phyloP scores from a whole-genome alignment of 306 rosid genomes.

The Pueraria montana region DNA sequence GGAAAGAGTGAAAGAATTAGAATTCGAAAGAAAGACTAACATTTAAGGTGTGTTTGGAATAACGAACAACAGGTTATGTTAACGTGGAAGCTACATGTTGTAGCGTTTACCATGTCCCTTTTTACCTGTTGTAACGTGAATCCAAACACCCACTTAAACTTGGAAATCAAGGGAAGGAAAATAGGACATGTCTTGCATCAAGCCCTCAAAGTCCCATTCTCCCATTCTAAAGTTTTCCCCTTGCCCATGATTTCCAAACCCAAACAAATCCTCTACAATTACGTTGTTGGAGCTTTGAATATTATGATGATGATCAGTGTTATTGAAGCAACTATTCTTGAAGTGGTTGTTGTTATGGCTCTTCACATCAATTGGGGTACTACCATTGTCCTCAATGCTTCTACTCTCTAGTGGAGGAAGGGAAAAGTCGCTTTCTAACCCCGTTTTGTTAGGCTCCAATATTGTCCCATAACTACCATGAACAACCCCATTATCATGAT shows the following conservation, averaged over 20 bases:
- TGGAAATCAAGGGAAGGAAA: conserved; percentile 83
- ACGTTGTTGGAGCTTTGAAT: conserved; percentile 50
- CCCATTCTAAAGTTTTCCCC: conserved; percentile 77
- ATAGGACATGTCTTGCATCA: conserved; percentile 85
- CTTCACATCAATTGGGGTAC: conserved; percentile 50
- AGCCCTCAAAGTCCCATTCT: conserved; percentile 91
- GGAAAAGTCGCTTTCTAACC: conserved; percentile 61
- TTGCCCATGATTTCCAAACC: conserved; percentile 60
- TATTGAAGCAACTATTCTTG: conserved; percentile 69
- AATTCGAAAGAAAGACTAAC: neutral
- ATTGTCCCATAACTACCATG: conserved; percentile 58
- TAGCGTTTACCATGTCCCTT: too few relatives aligned
- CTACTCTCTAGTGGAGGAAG: conserved; percentile 74
- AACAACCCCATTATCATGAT: conserved; percentile 39
- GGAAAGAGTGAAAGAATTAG: neutral
- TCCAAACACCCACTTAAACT: conserved; percentile 39
- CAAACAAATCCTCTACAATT: conserved; percentile 63
- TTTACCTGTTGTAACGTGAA: neutral
- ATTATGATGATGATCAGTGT: conserved; percentile 47
- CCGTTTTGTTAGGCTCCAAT: conserved; percentile 59
- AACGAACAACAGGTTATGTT: neutral
- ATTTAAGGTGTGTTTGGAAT: neutral
- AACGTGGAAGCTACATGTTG: neutral
- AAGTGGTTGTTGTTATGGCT: conserved; percentile 61
- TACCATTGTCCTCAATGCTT: conserved; percentile 57